Percentiles rank a stretch among this genome's conserved stretches.
Conservation (phyloP, 306 rosid genomes). For the Lathyrus oleraceus region DNA sequence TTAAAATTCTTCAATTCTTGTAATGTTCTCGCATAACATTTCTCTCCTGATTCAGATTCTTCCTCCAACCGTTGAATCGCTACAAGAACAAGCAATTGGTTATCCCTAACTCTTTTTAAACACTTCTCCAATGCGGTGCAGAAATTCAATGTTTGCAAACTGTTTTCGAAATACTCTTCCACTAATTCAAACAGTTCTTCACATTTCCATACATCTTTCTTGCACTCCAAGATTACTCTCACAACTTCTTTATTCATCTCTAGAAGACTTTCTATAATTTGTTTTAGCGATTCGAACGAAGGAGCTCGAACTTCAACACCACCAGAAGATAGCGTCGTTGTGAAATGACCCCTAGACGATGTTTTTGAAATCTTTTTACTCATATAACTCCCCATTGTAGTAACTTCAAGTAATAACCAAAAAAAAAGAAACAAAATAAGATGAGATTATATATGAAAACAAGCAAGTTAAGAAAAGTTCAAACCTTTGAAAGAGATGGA, state of each 20-base stretch:
- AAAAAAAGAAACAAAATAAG: too few relatives aligned
- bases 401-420: slow-evolving; percentile 2
- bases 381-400: slow-evolving; percentile 68
- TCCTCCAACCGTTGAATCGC: slow-evolving; percentile 82
- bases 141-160: slow-evolving; percentile 83
- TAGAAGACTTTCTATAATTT: slow-evolving; percentile 75
- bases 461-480: too few relatives aligned
- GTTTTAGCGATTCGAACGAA: slow-evolving; percentile 77
- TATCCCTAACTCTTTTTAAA: slow-evolving; percentile 71
- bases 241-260: slow-evolving; percentile 98
- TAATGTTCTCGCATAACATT: slow-evolving; percentile 49
- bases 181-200: slow-evolving; percentile 82
- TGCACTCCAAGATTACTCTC: slow-evolving; percentile 82
- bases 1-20: slow-evolving; percentile 74
- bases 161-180: slow-evolving; percentile 89
- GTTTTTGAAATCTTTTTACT: slow-evolving; percentile 67
- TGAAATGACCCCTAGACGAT: slow-evolving; percentile 42
- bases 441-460: too few relatives aligned
- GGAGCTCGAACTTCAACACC: slow-evolving; percentile 89
- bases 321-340: slow-evolving; percentile 43
- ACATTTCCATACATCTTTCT: slow-evolving; percentile 89
- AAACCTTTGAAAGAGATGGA: too few relatives aligned
- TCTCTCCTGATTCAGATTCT: slow-evolving; percentile 48
- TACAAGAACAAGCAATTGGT: slow-evolving; percentile 71
- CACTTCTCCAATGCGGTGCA: slow-evolving; percentile 86